Evolutionary conservation across 78 protist species (phyloP).

Genomic region (Dictyostelium citrinum): DNA sequence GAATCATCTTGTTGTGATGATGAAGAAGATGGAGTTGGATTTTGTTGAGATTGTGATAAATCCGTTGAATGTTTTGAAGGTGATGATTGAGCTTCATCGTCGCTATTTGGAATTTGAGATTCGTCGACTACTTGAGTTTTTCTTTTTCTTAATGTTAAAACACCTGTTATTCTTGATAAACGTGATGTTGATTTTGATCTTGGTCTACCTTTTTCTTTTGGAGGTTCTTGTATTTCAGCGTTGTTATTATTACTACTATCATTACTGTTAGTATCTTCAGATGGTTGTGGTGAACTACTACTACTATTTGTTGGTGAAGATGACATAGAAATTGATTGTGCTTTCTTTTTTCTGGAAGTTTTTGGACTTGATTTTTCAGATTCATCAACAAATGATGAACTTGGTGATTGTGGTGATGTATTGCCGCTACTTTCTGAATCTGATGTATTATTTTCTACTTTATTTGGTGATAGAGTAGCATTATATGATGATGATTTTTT

Average conservation of each 20-base stretch:
- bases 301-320: neutral
- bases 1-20: neutral
- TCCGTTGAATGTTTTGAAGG: neutral
- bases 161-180: conserved; percentile 39
- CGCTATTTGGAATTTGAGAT: neutral
- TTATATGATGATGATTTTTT: neutral
- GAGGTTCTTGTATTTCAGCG: neutral
- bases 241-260: neutral
- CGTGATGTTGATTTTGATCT: conserved; percentile 52
- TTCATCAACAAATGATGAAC: neutral
- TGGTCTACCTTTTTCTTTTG: neutral
- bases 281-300: neutral
- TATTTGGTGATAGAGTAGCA: neutral
- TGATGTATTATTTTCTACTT: neutral
- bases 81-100: neutral
- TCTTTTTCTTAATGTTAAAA: conserved; percentile 19
- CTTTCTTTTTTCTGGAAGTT: conserved; percentile 7
- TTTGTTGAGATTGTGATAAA: neutral
- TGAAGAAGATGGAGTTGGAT: neutral
- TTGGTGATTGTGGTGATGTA: neutral
- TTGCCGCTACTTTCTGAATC: neutral
- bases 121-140: neutral
- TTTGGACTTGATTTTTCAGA: neutral
- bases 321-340: neutral
- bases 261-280: neutral